Conservation (phyloP, 495 filamentous ascomycete species). For the Aspergillus hancockii region DNA sequence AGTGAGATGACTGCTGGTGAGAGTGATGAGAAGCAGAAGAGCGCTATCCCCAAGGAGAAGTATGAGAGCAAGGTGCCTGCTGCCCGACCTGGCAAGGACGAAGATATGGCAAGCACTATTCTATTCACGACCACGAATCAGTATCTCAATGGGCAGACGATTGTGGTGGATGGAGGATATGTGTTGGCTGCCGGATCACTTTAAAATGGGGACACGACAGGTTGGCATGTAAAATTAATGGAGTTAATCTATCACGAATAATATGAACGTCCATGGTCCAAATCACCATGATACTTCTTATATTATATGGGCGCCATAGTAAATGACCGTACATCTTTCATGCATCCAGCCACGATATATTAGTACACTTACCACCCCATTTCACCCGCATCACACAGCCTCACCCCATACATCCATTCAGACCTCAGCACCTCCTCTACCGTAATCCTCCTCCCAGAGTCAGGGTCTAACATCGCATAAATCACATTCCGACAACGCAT, state of each 20-base stretch:
- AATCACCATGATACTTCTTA: background rate
- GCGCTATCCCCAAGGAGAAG: constrained; percentile 59
- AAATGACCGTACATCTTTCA: background rate
- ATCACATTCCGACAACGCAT: constrained; percentile 82
- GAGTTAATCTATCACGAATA: background rate
- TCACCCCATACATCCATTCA: constrained; percentile 87
- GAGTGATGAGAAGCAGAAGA: constrained; percentile 63
- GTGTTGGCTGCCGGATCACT: constrained; percentile 37
- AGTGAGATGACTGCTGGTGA: constrained; percentile 56
- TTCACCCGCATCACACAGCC: constrained; percentile 82
- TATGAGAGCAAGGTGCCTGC: constrained; percentile 60
- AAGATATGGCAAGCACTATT: constrained; percentile 71
- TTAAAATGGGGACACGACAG: constrained; percentile 8
- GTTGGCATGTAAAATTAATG: background rate
- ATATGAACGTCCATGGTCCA: background rate
- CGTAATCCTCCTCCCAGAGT: constrained; percentile 71
- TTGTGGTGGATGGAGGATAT: constrained; percentile 68
- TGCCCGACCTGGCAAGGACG: constrained; percentile 63
- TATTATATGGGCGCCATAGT: background rate
- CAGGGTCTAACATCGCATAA: constrained; percentile 89
- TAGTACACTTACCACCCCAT: constrained; percentile 51
- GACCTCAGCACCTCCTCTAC: constrained; percentile 87
- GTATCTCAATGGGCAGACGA: constrained; percentile 69
- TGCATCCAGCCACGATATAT: background rate
- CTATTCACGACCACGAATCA: constrained; percentile 65